Base-by-base conservation (phyloP, 768 basidiomycete genomes). In the Trametes coccinea region DNA sequence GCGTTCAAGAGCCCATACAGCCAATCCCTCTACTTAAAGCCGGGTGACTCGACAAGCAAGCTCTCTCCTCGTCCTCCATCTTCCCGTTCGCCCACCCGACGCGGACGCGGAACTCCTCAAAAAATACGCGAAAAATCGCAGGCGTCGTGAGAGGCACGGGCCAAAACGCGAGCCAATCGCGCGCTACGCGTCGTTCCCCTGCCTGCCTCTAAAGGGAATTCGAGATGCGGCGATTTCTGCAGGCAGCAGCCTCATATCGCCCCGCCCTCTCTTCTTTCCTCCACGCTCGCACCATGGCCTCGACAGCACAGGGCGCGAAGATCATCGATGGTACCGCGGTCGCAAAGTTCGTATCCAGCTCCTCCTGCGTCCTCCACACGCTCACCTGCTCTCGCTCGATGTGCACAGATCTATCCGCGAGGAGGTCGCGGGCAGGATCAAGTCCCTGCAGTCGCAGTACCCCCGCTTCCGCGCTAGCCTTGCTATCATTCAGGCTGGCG, bases 381-480 rank as follows among this genome's bases (percentile, higher is more conserved):
- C 50, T 60, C 52, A n/a, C 59, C 34, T n/a, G 9, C 4, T 30
- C 16, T 17, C 27, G n/a, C 56, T 17, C 56, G 50, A 58, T 63
- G 46, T 48, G 45, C n/a, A 51, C 27, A 97, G 95, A 77, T 84
- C 89, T 5, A 84, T 96, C 69, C 90, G 95, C 65, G 81, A 87
- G 44, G 79, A 82, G 65, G 88, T 95, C 67, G 81, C 89, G n/a
- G 75, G 80, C 50, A 82, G 82, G 58, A 92, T 98, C 74, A 78
- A 79, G 44, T 68, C 82, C 2, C 73, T 87, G 48, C 88, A 89
- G 69, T 75, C 82, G 3, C 80, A 77, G 62, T 87, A 83, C 73
- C 92, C 95, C n/a, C 89, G 90, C 22, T 99, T 98, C 80, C 84
- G 88, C 69, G 92, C 97, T 11, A 86, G 88, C 73, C 84, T 99